Evolutionary conservation across 2,329 filamentous ascomycete species (phyloP), one percentile per base, ranked within the genome.

Genomic region (Hymenoscyphus albidus): DNA sequence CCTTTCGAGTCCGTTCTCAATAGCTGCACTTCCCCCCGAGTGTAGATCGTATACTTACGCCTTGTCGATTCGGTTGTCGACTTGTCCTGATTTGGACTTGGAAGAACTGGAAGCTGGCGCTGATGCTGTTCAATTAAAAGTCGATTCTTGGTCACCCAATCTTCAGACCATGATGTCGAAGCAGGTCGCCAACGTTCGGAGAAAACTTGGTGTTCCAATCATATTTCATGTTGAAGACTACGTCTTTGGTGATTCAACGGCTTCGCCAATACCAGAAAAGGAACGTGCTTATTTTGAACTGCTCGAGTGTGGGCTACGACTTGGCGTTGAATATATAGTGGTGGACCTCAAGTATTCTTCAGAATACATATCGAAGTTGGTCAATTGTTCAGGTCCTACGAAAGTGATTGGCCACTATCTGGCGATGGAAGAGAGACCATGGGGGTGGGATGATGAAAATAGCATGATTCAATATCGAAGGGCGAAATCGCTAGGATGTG

Each of bases 21-120:
- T 87, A 62, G 78, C 82, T 16, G 84, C 85, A 35, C 82, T 85
- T 2, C 85, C 85, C 1, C 83, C 84, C 1, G 84, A 88, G 68
- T 80, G 81, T 62, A 81, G 85, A 60, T 78, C 81, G 12, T 90
- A 87, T 70, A 92, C 90, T 0, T 89, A 89, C 71, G 87, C 88
- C 5, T 79, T 90, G 0, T 85, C 85, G 3, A 79, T 91, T 1
- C 81, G 84, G 2, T 75, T 90, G 1, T 84, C 84, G 0, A 81
- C 82, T 16, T 75, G 92, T 2, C 71, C 88, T 1, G 76, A 81
- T 27, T 80, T 82, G 59, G 80, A 83, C 57, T 76, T 85, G 68
- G 77, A 80, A 5, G 79, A 82, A 56, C 76, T 87, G 1, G 84
- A 88, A 73, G 84, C 84, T 7, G 79, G 81, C 9, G 84, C 80